Evolutionary conservation across 129 eudicot genomes (phyloP).

Genomic region (Centella asiatica): DNA sequence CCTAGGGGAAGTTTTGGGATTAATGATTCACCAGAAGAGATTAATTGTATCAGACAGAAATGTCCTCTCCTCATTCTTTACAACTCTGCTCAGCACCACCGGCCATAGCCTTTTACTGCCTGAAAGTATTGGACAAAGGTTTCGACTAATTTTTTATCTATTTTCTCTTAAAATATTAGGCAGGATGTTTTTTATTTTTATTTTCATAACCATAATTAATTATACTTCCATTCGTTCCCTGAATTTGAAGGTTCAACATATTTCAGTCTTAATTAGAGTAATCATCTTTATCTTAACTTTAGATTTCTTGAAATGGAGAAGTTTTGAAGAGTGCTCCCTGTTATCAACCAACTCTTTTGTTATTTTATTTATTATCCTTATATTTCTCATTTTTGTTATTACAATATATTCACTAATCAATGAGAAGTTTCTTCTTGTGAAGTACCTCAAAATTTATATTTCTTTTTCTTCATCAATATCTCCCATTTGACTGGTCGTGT

Average conservation of each 20-base stretch:
- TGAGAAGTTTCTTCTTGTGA: too few relatives aligned
- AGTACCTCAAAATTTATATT: too few relatives aligned
- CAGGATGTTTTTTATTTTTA: not conserved
- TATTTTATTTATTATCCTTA: too few relatives aligned
- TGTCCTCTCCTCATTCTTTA: slow-evolving; percentile 51
- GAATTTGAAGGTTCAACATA: not conserved
- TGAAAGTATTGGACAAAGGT: slow-evolving; percentile 59
- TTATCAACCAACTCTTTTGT: not conserved
- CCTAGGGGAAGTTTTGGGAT: slow-evolving; percentile 56
- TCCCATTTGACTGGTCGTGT: too few relatives aligned
- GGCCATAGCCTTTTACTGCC: slow-evolving; percentile 57
- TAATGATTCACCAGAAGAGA: slow-evolving; percentile 69
- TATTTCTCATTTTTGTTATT: too few relatives aligned
- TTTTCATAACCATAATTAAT: not conserved
- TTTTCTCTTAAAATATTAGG: slow-evolving; percentile 1
- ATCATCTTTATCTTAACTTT: too few relatives aligned
- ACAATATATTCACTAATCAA: too few relatives aligned
- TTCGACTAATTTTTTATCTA: slow-evolving; percentile 1
- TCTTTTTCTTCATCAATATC: too few relatives aligned
- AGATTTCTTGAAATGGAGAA: too few relatives aligned
- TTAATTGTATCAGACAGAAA: slow-evolving; percentile 59
- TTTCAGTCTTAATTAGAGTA: too few relatives aligned
- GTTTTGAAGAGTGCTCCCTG: not conserved
- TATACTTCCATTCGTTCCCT: not conserved
- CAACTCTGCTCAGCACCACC: slow-evolving; percentile 52